phyloP scores from a whole-genome alignment of 495 filamentous ascomycete species.

The Penicillium pancosmium region DNA sequence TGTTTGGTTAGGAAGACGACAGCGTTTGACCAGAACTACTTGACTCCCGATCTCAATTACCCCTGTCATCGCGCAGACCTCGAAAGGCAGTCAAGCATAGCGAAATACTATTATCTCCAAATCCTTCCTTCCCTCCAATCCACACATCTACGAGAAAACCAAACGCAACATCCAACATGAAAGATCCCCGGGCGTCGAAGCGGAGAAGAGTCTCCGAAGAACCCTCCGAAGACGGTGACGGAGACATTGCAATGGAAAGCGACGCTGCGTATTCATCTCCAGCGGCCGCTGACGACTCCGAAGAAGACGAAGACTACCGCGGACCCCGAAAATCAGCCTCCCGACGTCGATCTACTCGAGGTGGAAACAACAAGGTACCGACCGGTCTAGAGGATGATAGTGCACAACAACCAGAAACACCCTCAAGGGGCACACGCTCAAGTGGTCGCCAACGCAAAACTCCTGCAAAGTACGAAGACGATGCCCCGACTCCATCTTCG shows the following conservation, averaged over 20 bases:
- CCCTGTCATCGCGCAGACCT: not conserved
- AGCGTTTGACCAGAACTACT: not conserved
- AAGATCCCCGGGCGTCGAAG: constrained; percentile 43
- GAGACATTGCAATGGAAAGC: constrained; percentile 38
- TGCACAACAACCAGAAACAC: constrained; percentile 24
- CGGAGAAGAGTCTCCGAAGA: constrained; percentile 43
- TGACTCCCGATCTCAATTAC: constrained; percentile 1
- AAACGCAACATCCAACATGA: constrained; percentile 29
- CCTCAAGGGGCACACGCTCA: constrained; percentile 34
- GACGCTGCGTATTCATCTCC: constrained; percentile 25
- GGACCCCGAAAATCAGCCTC: constrained; percentile 20
- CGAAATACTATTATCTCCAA: not conserved
- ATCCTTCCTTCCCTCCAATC: not conserved
- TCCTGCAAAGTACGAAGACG: constrained; percentile 41
- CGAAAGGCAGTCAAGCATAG: not conserved
- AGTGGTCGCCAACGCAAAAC: constrained; percentile 47
- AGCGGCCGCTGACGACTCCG: constrained; percentile 21
- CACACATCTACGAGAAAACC: not conserved
- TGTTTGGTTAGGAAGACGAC: not conserved
- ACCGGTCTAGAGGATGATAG: constrained; percentile 11
- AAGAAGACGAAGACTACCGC: constrained; percentile 20
- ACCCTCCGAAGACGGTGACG: constrained; percentile 34
- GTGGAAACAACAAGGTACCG: constrained; percentile 9
- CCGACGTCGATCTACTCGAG: constrained; percentile 33
- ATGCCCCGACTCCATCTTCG: constrained; percentile 26